Percentiles rank a stretch among this genome's conserved stretches.
phyloP scores from a whole-genome alignment of 768 basidiomycete species.

The Calvatia gigantea region DNA sequence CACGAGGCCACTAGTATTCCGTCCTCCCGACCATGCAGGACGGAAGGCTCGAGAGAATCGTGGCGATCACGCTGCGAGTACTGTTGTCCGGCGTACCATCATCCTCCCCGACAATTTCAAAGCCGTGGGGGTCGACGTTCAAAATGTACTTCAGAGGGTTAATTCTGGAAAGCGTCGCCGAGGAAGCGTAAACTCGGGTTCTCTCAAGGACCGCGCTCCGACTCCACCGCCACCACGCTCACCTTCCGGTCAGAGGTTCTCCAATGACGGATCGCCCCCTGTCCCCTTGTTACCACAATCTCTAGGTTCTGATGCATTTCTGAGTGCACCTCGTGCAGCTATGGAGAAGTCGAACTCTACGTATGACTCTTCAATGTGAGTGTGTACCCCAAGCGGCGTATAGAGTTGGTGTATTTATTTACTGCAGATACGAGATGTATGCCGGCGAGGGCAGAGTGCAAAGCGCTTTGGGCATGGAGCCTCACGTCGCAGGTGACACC shows the following conservation, averaged over 20 bases:
- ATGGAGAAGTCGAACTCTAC: constrained; percentile 67
- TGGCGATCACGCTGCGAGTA: constrained; percentile 25
- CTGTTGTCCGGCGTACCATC: constrained; percentile 74
- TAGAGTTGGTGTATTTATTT: constrained; percentile 18
- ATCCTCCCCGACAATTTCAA: constrained; percentile 73
- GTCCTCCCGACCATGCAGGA: constrained; percentile 29
- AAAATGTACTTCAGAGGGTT: constrained; percentile 33
- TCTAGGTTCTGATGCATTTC: constrained; percentile 37
- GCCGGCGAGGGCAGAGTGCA: constrained; percentile 50
- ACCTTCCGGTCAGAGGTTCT: constrained; percentile 55
- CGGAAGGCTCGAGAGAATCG: constrained; percentile 18
- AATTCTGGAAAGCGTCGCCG: constrained; percentile 58
- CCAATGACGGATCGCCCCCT: constrained; percentile 63
- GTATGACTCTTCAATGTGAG: constrained; percentile 74
- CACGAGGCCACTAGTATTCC: constrained; percentile 33
- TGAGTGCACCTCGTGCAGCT: constrained; percentile 33
- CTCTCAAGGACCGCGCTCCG: constrained; percentile 77
- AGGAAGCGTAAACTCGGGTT: constrained; percentile 57
- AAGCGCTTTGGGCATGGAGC: constrained; percentile 29
- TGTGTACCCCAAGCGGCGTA: constrained; percentile 18
- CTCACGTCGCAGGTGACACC: constrained; percentile 29
- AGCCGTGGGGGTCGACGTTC: constrained; percentile 39
- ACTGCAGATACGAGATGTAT: constrained; percentile 77
- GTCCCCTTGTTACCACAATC: constrained; percentile 61
- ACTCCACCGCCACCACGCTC: constrained; percentile 81